These are phyloP conservation scores for Tolypocladium sp. DNA, from an alignment of 2,329 filamentous ascomycete genomes.

Conservation along the genomic window DNA sequence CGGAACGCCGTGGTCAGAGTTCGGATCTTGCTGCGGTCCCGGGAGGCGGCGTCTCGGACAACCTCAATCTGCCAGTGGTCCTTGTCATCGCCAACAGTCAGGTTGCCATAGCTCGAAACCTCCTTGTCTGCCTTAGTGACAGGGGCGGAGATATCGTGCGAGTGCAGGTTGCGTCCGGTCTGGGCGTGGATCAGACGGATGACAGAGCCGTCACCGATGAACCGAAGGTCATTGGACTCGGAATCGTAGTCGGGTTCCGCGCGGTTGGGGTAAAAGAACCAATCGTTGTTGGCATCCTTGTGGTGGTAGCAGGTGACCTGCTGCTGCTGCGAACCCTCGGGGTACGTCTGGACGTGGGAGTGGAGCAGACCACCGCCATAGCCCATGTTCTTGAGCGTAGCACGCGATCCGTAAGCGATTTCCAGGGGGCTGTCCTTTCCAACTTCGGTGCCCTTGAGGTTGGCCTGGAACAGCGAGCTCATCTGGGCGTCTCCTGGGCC, in stretches of 20 bases:
- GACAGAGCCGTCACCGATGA: constrained; percentile 65
- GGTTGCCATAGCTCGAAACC: constrained; percentile 92
- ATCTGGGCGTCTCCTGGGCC: constrained; percentile 99
- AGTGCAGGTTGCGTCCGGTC: constrained; percentile 95
- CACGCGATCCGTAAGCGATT: constrained; percentile 78
- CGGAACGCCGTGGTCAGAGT: constrained; percentile 93
- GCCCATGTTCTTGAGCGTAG: constrained; percentile 98
- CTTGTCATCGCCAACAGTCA: constrained; percentile 91
- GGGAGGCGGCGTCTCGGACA: constrained; percentile 78
- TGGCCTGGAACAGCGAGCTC: constrained; percentile 98
- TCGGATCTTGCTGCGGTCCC: constrained; percentile 74
- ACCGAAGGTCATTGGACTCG: constrained; percentile 58
- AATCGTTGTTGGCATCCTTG: constrained; percentile 99
- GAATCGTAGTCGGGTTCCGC: constrained; percentile 62
- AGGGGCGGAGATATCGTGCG: constrained; percentile 81
- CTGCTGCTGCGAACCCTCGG: constrained; percentile 87
- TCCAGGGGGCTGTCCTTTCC: constrained; percentile 92
- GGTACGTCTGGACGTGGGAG: constrained; percentile 93
- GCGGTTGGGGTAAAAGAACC: constrained; percentile 97
- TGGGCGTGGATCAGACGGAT: constrained; percentile 89
- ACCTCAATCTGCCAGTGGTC: constrained; percentile 96
- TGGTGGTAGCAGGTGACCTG: constrained; percentile 99
- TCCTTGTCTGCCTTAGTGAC: constrained; percentile 84
- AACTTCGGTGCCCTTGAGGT: constrained; percentile 86
- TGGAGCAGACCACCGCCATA: constrained; percentile 95